Evolutionary conservation across 2,329 filamentous ascomycete genomes (phyloP).

Genomic region (Penicillium sp.): DNA sequence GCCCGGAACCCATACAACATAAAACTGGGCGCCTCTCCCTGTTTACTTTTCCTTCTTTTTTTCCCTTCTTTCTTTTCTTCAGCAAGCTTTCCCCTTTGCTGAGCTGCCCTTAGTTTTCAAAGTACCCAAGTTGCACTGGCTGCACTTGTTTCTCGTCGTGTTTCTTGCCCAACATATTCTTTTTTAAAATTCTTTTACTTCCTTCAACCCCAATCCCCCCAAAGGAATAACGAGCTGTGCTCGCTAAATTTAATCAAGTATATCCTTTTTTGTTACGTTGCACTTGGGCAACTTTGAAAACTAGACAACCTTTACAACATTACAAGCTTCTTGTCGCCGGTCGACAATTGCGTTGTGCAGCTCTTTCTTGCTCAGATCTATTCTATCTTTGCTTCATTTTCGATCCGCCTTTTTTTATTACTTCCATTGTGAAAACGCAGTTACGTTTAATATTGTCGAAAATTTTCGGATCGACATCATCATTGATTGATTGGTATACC

Average conservation of each 20-base stretch:
- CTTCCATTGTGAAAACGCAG: neutral
- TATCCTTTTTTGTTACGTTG: neutral
- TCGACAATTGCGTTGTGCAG: conserved; percentile 16
- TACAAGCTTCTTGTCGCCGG: conserved; percentile 17
- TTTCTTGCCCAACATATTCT: conserved; percentile 31
- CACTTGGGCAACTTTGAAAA: conserved; percentile 6
- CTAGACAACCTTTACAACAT: conserved; percentile 1
- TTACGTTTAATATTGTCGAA: neutral
- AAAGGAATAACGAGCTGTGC: conserved; percentile 19
- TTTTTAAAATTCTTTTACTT: conserved; percentile 17
- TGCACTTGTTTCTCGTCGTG: conserved; percentile 44
- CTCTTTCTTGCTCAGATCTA: conserved; percentile 14
- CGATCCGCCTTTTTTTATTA: neutral
- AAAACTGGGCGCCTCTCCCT: conserved; percentile 28
- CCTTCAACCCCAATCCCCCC: neutral
- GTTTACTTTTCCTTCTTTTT: conserved; percentile 27
- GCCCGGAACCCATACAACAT: conserved; percentile 11
- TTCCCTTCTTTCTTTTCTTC: conserved; percentile 51
- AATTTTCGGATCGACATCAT: neutral
- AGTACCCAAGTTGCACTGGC: conserved; percentile 37
- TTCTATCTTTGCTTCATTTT: conserved; percentile 1
- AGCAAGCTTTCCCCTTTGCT: conserved; percentile 58
- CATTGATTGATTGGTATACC: neutral
- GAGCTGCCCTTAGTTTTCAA: conserved; percentile 45
- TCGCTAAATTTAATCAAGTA: conserved; percentile 12